Conservation (phyloP, 2,329 filamentous ascomycete genomes). For the Phaeosphaeria sp. region DNA sequence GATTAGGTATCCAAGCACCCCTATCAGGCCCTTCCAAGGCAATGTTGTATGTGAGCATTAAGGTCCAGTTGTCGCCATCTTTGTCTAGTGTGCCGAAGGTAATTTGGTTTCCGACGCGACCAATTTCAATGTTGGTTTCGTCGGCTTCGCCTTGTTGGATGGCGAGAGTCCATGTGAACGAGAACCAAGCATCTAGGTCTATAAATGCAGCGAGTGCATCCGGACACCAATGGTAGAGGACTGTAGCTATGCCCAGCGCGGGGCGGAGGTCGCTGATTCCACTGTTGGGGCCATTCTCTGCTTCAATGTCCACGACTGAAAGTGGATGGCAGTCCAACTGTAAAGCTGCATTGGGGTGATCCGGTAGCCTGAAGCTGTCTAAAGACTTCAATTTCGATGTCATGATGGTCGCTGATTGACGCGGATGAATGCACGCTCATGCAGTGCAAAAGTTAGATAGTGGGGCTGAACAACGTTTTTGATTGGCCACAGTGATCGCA, state of each 20-base stretch:
- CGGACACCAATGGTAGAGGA: conserved; percentile 29
- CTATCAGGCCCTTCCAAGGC: background rate
- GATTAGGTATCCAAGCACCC: conserved; percentile 26
- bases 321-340: conserved; percentile 13
- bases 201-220: conserved; percentile 24
- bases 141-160: conserved; percentile 11
- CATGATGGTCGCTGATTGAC: background rate
- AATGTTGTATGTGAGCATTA: conserved; percentile 32
- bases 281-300: conserved; percentile 1
- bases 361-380: conserved; percentile 16
- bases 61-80: conserved; percentile 22
- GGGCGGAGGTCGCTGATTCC: conserved; percentile 6
- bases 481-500: background rate
- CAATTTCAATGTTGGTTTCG: conserved; percentile 26
- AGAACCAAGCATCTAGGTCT: conserved; percentile 34
- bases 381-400: background rate
- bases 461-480: background rate
- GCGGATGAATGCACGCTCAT: background rate
- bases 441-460: background rate
- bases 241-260: conserved; percentile 24
- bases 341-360: conserved; percentile 14
- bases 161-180: conserved; percentile 25
- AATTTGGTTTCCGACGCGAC: conserved; percentile 27
- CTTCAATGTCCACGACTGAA: conserved; percentile 10
- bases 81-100: conserved; percentile 28